Evolutionary conservation across 2,329 filamentous ascomycete species (phyloP).

Genomic region (Albophoma yamanashiensis): DNA sequence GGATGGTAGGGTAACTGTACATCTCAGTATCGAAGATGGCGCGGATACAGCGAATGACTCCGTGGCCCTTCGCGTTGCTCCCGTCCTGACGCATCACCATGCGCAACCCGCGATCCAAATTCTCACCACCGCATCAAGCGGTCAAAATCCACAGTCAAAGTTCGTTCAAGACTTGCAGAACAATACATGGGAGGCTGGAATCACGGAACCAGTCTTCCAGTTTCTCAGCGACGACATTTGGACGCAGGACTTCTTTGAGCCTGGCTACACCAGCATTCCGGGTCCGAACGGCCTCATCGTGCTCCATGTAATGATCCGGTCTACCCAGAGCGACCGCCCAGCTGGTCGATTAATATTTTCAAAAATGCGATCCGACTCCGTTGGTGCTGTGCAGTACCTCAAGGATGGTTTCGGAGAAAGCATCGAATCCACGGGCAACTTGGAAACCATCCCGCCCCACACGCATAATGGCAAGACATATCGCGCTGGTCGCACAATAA

Average conservation of each 20-base stretch:
- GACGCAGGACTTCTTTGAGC: slow-evolving; percentile 28
- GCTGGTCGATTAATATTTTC: slow-evolving; percentile 22
- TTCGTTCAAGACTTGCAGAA: slow-evolving; percentile 11
- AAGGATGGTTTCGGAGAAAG: slow-evolving; percentile 1
- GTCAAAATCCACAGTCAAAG: background rate
- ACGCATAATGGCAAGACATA: slow-evolving; percentile 8
- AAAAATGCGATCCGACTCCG: slow-evolving; percentile 14
- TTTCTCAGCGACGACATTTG: slow-evolving; percentile 20
- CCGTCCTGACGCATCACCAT: slow-evolving; percentile 26
- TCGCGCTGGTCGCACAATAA: slow-evolving; percentile 11
- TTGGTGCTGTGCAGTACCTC: slow-evolving; percentile 20
- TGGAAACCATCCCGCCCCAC: slow-evolving; percentile 27
- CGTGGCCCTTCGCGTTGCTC: slow-evolving; percentile 24
- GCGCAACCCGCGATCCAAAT: slow-evolving; percentile 17
- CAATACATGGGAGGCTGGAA: slow-evolving; percentile 5
- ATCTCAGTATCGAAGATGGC: slow-evolving; percentile 17
- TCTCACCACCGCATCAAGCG: slow-evolving; percentile 9
- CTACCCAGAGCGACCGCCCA: slow-evolving; percentile 13
- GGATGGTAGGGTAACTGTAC: slow-evolving; percentile 16
- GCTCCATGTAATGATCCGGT: slow-evolving; percentile 21
- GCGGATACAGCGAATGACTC: slow-evolving; percentile 9
- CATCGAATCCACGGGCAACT: slow-evolving; percentile 17
- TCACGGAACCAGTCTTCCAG: slow-evolving; percentile 9
- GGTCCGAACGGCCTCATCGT: slow-evolving; percentile 20
- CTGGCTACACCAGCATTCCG: slow-evolving; percentile 26